Evolutionary conservation across 371 early-diverging fungal species (phyloP).

Genomic region (Entomophthora muscae): DNA sequence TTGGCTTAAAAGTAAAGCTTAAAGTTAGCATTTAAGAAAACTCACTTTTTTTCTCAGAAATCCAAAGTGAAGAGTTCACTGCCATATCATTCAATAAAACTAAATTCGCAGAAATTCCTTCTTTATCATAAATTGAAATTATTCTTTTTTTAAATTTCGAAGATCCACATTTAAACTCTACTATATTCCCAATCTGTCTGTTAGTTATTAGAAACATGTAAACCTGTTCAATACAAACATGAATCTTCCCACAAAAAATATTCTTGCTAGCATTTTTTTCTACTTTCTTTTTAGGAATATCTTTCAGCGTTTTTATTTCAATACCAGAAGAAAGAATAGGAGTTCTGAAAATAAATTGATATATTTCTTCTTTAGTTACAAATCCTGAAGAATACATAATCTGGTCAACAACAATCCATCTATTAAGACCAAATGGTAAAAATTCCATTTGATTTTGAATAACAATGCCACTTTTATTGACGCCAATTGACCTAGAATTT

Average conservation of each 20-base stretch:
- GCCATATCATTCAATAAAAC: not conserved
- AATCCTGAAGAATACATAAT: not conserved
- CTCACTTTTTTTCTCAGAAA: not conserved
- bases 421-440: not conserved
- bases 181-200: no score
- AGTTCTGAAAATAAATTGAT: not conserved
- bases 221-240: not conserved
- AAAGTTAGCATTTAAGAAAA: not conserved
- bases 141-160: not conserved
- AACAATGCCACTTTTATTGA: not conserved
- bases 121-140: not conserved
- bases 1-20: not conserved
- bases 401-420: not conserved
- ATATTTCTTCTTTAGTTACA: not conserved
- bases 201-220: no score
- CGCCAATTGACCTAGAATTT: not conserved
- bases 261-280: not conserved
- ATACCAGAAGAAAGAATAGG: not conserved
- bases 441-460: not conserved
- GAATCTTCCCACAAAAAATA: not conserved
- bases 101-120: not conserved
- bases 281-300: not conserved
- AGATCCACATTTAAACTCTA: no score
- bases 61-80: not conserved
- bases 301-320: not conserved